Evolutionary conservation across 1,139 yeast species (phyloP), one percentile per base, ranked within the genome.

Genomic region (Citeromyces siamensis): DNA sequence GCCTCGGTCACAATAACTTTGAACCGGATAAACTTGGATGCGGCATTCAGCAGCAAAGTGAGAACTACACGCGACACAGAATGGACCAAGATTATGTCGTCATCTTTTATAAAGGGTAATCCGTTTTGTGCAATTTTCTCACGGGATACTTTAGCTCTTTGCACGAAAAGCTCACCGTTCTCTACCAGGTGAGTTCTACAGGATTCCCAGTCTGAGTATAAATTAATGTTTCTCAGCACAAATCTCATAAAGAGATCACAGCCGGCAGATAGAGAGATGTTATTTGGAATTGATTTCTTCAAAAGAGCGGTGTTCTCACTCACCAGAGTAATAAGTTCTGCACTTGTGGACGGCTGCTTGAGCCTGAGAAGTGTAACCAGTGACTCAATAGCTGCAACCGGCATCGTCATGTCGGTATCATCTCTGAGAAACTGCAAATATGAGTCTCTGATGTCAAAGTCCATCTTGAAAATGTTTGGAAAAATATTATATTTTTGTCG

Each of bases 361-460:
- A 77, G 73, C 44, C 79, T 68, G 32, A 93, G 62, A 61, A 90
- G 71, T 5, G 93, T 81, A 20, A 90, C 95, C 38, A 93, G 64
- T 16, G 95, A 77, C 58, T 90, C 97, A 51, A 93, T 93, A 37
- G 98, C 98, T 37, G 98, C 99, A 32, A 93, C 84, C 4, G 99
- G 99, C 97, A 88, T 93, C 9, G 98, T 88, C 78, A 93, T 83
- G 39, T 90, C 97, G 18, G 82, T 68, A 58, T 90, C 96, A 40
- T 86, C 95, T 45, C 71, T 74, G 41, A 90, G 65, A 55, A 84
- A 86, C 55, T 72, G 71, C 43, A 83, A 68, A 54, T 90, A 90
- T 1, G 90, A 75, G 46, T 73, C 66, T 36, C 80, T 85, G 46
- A 90, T 85, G 55, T 86, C 94, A 51, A 88, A 85, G 28, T 63